phyloP scores from a whole-genome alignment of 257 asterid species.

The Parsonsia alboflavescens region DNA sequence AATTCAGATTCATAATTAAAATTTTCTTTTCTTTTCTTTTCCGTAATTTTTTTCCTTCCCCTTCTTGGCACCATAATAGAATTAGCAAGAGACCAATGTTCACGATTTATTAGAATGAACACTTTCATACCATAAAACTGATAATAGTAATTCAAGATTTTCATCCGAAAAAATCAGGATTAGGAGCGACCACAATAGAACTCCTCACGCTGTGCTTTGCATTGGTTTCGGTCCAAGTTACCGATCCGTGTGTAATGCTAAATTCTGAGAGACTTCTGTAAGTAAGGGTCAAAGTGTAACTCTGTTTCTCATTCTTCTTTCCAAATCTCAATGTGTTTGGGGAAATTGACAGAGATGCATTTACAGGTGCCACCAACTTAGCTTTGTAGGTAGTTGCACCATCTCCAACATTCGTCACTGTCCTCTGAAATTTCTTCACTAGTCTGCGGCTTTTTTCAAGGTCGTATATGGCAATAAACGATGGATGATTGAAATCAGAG shows the following conservation, averaged over 20 bases:
- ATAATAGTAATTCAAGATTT: neutral
- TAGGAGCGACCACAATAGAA: constrained; percentile 29
- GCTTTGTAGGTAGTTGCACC: constrained; percentile 31
- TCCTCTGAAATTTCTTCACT: constrained; percentile 27
- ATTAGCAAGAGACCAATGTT: too few relatives aligned
- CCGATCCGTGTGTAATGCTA: constrained; percentile 30
- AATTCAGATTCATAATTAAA: too few relatives aligned
- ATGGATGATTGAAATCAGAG: constrained; percentile 46
- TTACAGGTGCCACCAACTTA: constrained; percentile 28
- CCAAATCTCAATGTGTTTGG: constrained; percentile 29
- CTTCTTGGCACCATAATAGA: too few relatives aligned
- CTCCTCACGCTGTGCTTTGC: constrained; percentile 46
- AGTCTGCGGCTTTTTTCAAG: neutral
- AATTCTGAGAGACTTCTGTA: constrained; percentile 19
- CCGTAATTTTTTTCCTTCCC: too few relatives aligned
- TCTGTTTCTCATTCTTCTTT: constrained; percentile 37
- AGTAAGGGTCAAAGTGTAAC: constrained; percentile 24
- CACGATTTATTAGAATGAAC: neutral
- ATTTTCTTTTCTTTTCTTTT: too few relatives aligned
- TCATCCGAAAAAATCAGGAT: neutral
- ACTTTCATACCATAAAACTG: neutral
- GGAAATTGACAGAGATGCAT: constrained; percentile 20
- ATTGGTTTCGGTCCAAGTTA: constrained; percentile 45
- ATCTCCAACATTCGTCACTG: constrained; percentile 39
- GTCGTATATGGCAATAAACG: constrained; percentile 34